Evolutionary conservation across 73 alveolate genomes (phyloP).

Genomic region (Uronychia setigera): DNA sequence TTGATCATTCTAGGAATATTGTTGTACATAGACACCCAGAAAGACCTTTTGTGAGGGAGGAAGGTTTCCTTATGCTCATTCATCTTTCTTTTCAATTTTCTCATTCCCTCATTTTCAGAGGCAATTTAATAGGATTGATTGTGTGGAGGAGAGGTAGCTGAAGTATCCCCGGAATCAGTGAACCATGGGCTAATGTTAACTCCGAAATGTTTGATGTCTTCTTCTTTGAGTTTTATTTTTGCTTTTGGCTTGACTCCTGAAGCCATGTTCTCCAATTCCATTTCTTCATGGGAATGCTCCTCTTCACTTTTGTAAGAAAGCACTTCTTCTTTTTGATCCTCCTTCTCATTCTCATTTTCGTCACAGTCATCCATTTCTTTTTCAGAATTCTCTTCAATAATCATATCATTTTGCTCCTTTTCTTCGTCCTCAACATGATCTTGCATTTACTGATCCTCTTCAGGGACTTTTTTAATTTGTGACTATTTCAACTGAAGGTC

Average conservation of each 20-base stretch:
- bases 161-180: background rate
- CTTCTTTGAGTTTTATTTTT: background rate
- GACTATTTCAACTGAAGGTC: background rate
- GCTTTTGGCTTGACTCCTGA: background rate
- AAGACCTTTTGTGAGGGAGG: constrained; percentile 39
- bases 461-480: constrained; percentile 5
- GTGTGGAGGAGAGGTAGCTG: background rate
- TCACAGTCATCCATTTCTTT: background rate
- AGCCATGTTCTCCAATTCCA: background rate
- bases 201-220: background rate
- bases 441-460: background rate
- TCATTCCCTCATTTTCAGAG: background rate
- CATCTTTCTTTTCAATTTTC: constrained; percentile 20
- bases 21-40: constrained; percentile 11
- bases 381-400: background rate
- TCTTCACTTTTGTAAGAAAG: background rate
- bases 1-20: constrained; percentile 10
- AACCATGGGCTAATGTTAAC: background rate
- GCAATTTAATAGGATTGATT: background rate
- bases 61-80: constrained; percentile 61
- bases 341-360: background rate
- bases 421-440: background rate
- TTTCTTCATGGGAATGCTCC: background rate
- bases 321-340: background rate
- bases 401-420: no score